Evolutionary conservation across 192 early-diverging fungal species (phyloP).

Genomic region (Allomyces macrogynus): DNA sequence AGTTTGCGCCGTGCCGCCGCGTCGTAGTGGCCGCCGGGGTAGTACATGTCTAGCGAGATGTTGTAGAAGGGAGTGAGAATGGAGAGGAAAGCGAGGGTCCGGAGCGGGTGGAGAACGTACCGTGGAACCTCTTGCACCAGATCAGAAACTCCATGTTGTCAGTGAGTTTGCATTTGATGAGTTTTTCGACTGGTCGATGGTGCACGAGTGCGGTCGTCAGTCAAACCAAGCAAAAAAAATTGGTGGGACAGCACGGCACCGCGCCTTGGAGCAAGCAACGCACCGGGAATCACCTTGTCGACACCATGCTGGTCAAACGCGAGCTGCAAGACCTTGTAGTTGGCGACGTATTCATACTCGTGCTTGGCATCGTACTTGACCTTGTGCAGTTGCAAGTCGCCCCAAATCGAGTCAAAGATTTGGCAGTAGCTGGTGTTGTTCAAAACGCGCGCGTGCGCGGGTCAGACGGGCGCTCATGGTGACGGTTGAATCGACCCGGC

Average conservation of each 20-base stretch:
- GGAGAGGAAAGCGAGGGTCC: neutral
- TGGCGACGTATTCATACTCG: conserved; percentile 87
- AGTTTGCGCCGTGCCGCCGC: conserved; percentile 21
- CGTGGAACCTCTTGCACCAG: conserved; percentile 1
- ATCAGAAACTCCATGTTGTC: conserved; percentile 3
- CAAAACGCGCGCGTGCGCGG: neutral
- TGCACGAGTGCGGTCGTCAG: neutral
- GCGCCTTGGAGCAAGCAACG: neutral
- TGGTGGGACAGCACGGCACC: neutral
- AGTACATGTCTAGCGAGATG: conserved; percentile 76
- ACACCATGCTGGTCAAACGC: conserved; percentile 75
- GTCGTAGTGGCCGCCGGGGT: conserved; percentile 66
- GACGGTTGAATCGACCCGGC: no score
- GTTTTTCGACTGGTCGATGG: conserved; percentile 3
- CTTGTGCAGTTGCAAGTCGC: conserved; percentile 40
- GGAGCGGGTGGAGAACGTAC: conserved; percentile 1
- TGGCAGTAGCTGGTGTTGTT: conserved; percentile 31
- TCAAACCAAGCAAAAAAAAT: conserved; percentile 4
- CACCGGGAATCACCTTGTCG: conserved; percentile 42
- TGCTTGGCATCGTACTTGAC: conserved; percentile 90
- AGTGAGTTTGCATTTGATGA: conserved; percentile 2
- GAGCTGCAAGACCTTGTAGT: conserved; percentile 85
- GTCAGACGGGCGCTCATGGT: no score
- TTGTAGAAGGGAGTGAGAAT: conserved; percentile 63
- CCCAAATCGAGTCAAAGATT: conserved; percentile 54